Base-by-base conservation (phyloP, 495 filamentous ascomycete genomes). In the Neurospora sp. region DNA sequence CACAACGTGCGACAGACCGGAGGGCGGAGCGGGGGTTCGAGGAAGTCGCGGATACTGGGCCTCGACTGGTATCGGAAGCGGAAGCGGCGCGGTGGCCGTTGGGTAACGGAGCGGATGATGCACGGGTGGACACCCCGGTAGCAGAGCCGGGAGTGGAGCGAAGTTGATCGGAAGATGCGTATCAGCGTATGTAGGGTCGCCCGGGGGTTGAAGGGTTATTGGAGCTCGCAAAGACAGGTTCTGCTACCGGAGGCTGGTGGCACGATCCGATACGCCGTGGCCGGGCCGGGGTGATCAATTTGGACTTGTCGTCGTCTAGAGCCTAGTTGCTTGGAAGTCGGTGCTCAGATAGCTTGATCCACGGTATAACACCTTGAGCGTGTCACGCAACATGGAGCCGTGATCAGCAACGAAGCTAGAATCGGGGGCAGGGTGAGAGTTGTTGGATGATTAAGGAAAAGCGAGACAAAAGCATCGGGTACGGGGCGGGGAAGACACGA, bases 51-150 rank as follows among this genome's bases (percentile, higher is more conserved):
- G 71, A 40, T 22, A 20, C 22, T 48, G 71, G 71, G n/a, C 31
- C 22, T 53, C 27, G 74, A 76, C 77, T 74, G 77, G 73, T 71
- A 73, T 78, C 77, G 77, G 77, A 76, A 78, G 75, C 70, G 72
- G 53, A 65, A 65, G 77, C 76, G 77, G 71, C 74, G 77, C 73
- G 72, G 75, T 72, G 71, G 72, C 46, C 44, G 39, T 61, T 61
- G 73, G 72, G 70, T 53, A 48, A 73, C 77, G 76, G 78, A 75
- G 77, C 79, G 79, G 79, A 80, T 79, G 79, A 77, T 80, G 79
- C 79, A 80, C 78, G 68, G 48, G 71, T 68, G 75, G 71, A 76
- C 72, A 75, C 71, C 72, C 77, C 77, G 77, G 79, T 73, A 77
- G 76, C 75, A 79, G 75, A 73, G 75, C 78, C 77, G 73, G 75